phyloP scores from a whole-genome alignment of 1,139 yeast genomes.

The Candida sanyaensis region DNA sequence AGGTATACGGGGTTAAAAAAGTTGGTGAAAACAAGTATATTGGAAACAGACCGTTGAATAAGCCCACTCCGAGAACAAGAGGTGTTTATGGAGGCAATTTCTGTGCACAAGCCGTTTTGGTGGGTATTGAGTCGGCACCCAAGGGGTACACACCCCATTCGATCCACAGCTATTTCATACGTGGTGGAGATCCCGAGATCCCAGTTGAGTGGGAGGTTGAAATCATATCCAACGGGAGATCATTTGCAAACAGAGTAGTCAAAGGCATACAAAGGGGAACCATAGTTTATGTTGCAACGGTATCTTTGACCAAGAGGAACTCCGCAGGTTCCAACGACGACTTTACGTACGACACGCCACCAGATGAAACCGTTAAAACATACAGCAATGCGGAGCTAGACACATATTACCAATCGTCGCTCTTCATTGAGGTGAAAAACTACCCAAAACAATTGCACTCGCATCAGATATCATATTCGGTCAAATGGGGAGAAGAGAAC shows the following conservation, averaged over 20 bases:
- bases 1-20: constrained; percentile 24
- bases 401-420: neutral
- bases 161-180: constrained; percentile 42
- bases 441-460: constrained; percentile 7
- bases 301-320: constrained; percentile 35
- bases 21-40: constrained; percentile 22
- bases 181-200: constrained; percentile 33
- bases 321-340: constrained; percentile 25
- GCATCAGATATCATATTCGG: constrained; percentile 33
- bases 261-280: constrained; percentile 30
- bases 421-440: constrained; percentile 4
- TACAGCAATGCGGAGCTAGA: neutral
- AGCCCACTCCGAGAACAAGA: constrained; percentile 31
- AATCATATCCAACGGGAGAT: constrained; percentile 31
- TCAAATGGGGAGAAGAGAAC: constrained; percentile 20
- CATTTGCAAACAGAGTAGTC: constrained; percentile 35
- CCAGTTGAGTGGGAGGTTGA: constrained; percentile 35
- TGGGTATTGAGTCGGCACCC: constrained; percentile 33
- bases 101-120: constrained; percentile 44
- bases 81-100: constrained; percentile 47
- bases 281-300: constrained; percentile 33
- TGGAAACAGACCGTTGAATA: constrained; percentile 32
- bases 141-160: constrained; percentile 43
- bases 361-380: constrained; percentile 27
- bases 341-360: constrained; percentile 36